Evolutionary conservation across 306 rosid species (phyloP).

Genomic region (Chamaecrista fasciculata): DNA sequence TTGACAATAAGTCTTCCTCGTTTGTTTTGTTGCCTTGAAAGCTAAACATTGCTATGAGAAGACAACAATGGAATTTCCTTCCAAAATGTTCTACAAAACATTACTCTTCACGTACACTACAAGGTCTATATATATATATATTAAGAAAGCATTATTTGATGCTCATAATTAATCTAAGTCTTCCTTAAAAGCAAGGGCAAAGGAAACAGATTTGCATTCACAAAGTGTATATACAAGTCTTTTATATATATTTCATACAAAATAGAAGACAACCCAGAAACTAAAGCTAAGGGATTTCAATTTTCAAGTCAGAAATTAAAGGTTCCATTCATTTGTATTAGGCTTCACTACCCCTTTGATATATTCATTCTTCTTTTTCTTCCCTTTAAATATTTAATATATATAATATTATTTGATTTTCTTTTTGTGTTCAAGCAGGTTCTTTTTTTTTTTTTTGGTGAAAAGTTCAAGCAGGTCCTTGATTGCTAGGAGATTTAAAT

Average conservation of each 20-base stretch:
- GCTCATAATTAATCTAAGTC: background rate
- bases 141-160: slow-evolving; percentile 6
- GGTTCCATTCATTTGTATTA: too few species aligned
- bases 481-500: background rate
- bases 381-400: too few species aligned
- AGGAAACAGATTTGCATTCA: slow-evolving; percentile 8
- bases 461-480: too few species aligned
- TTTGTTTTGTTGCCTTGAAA: background rate
- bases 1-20: too few species aligned
- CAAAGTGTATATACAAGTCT: background rate
- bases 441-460: too few species aligned
- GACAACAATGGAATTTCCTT: slow-evolving; percentile 14
- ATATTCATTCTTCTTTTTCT: too few species aligned
- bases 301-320: too few species aligned
- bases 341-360: too few species aligned
- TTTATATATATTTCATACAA: background rate
- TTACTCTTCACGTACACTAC: slow-evolving; percentile 51
- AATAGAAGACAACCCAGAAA: background rate
- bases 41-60: background rate
- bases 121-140: too few species aligned
- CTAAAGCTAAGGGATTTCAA: background rate
- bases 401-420: too few species aligned
- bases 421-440: too few species aligned
- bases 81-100: slow-evolving; percentile 1
- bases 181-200: slow-evolving; percentile 48